These are phyloP conservation scores for Candida pseudofarinosa DNA, from an alignment of 805 yeast species.

Conservation along the genomic window DNA sequence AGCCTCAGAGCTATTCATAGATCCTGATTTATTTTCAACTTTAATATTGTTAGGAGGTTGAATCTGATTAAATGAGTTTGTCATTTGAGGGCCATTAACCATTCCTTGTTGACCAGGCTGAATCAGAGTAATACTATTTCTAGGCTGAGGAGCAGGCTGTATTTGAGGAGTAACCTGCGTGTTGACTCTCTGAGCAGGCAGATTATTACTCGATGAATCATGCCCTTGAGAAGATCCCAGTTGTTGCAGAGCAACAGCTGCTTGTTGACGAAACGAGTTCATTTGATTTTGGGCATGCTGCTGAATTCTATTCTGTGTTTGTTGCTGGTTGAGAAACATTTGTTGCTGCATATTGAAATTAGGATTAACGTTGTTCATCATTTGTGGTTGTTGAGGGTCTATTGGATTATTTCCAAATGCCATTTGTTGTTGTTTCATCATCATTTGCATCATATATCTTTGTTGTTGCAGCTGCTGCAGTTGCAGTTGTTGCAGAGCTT, in stretches of 20 bases:
- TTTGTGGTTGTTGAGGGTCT: slow-evolving; percentile 16
- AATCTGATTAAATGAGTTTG: slow-evolving; percentile 3
- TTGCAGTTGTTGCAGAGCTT: slow-evolving; percentile 9
- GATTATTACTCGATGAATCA: slow-evolving; percentile 16
- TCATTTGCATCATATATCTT: slow-evolving; percentile 12
- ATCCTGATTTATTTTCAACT: slow-evolving; percentile 9
- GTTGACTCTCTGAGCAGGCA: slow-evolving; percentile 11
- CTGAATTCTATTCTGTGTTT: slow-evolving; percentile 30
- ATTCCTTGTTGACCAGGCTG: slow-evolving; percentile 8
- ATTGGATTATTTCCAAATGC: slow-evolving; percentile 6
- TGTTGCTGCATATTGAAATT: slow-evolving; percentile 24
- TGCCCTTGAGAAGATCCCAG: slow-evolving; percentile 11
- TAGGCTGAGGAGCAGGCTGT: slow-evolving; percentile 12
- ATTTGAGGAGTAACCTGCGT: slow-evolving; percentile 14
- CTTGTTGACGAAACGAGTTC: slow-evolving; percentile 48
- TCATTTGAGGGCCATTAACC: slow-evolving; percentile 8
- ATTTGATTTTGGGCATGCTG: slow-evolving; percentile 48
- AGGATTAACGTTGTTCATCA: slow-evolving; percentile 14
- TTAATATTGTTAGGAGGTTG: slow-evolving; percentile 11
- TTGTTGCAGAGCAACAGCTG: slow-evolving; percentile 23
- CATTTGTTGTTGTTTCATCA: slow-evolving; percentile 14
- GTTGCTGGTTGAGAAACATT: slow-evolving; percentile 21
- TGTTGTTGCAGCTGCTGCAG: slow-evolving; percentile 10
- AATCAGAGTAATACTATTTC: slow-evolving; percentile 8
- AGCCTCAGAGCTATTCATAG: slow-evolving; percentile 1